Percentiles rank a stretch among this genome's conserved stretches.
Evolutionary conservation across 73 alveolate genomes (phyloP).

Genomic region (Tetrahymena thermophila): DNA sequence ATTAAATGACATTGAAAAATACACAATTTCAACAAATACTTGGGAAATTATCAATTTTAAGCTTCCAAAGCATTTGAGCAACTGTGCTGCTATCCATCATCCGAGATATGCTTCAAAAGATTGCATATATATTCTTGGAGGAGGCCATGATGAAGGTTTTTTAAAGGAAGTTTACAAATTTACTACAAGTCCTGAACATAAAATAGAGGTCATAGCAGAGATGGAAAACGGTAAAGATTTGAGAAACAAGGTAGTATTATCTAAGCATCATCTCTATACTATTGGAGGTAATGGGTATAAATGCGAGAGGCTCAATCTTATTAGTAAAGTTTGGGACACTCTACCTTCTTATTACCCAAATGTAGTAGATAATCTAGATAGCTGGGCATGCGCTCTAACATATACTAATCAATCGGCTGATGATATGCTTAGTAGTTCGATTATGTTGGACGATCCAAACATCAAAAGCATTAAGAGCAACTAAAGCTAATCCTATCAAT

Average conservation of each 20-base stretch:
- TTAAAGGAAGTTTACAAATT: neutral
- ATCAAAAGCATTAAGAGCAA: neutral
- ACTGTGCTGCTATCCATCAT: neutral
- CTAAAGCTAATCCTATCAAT: neutral
- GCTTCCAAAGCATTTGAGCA: neutral
- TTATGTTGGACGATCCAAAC: neutral
- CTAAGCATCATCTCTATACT: neutral
- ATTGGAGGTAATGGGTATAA: neutral
- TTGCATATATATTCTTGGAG: neutral
- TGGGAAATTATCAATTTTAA: neutral
- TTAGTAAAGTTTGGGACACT: neutral
- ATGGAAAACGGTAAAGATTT: neutral
- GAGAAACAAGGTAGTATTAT: neutral
- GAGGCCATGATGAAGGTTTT: neutral
- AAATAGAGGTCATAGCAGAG: neutral
- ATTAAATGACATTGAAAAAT: neutral
- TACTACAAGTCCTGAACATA: neutral
- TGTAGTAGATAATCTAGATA: neutral
- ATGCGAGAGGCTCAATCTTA: neutral
- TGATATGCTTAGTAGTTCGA: neutral
- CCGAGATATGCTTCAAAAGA: neutral
- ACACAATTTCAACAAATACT: neutral
- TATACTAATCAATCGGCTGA: neutral
- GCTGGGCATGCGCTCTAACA: neutral
- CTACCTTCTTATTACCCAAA: neutral